phyloP scores from a whole-genome alignment of 805 yeast species.

The Zygotorulaspora sp. region DNA sequence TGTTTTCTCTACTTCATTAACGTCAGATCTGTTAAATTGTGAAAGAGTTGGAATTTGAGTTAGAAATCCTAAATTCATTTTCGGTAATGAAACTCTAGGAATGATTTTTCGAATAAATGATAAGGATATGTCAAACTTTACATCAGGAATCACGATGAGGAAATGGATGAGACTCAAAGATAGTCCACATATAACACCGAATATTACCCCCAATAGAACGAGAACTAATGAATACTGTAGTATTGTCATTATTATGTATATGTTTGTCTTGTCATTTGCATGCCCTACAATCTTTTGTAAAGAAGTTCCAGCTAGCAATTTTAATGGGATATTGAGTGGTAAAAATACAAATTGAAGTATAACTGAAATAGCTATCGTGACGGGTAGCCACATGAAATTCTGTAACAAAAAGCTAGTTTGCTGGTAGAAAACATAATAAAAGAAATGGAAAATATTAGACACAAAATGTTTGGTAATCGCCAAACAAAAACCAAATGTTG shows the following conservation, averaged over 20 bases:
- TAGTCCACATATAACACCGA: slow-evolving; percentile 23
- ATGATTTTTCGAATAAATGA: slow-evolving; percentile 9
- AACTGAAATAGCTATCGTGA: slow-evolving; percentile 17
- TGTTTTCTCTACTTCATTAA: slow-evolving; percentile 4
- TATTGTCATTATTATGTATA: slow-evolving; percentile 16
- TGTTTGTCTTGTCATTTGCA: slow-evolving; percentile 14
- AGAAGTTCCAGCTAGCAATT: slow-evolving; percentile 23
- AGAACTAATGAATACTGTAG: slow-evolving; percentile 27
- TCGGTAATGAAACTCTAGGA: neutral
- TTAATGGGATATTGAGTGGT: slow-evolving; percentile 29
- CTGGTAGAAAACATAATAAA: slow-evolving; percentile 2
- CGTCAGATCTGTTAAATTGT: neutral
- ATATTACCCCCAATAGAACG: slow-evolving; percentile 17
- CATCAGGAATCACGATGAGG: slow-evolving; percentile 21
- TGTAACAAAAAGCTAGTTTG: slow-evolving; percentile 4
- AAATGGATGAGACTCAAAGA: slow-evolving; percentile 24
- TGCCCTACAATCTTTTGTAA: slow-evolving; percentile 17
- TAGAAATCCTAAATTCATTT: neutral
- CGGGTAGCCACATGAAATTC: slow-evolving; percentile 19
- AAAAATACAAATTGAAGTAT: slow-evolving; percentile 17
- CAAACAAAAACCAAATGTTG: slow-evolving; percentile 10
- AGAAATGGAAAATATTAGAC: slow-evolving; percentile 1
- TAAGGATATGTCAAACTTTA: slow-evolving; percentile 18
- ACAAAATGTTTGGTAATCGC: slow-evolving; percentile 6
- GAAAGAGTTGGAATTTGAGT: neutral